Conservation (phyloP, 495 filamentous ascomycete species). For the Penicillium verhagenii region DNA sequence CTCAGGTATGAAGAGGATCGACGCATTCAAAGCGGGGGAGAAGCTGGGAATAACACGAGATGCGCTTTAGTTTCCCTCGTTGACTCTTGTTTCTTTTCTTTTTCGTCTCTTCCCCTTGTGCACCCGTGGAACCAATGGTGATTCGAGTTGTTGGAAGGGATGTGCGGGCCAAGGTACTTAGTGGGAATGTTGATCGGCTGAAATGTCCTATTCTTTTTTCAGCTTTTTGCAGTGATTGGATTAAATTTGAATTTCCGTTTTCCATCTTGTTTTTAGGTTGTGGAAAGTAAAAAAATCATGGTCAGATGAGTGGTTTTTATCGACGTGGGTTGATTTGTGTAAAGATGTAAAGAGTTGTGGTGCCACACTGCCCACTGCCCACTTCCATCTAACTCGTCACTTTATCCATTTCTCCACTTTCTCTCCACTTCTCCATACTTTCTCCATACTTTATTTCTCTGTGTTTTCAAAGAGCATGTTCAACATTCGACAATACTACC, state of each 20-base stretch:
- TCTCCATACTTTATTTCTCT: background rate
- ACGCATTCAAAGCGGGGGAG: slow-evolving; percentile 25
- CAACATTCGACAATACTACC: background rate
- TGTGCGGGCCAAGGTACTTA: slow-evolving; percentile 12
- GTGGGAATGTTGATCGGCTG: slow-evolving; percentile 29
- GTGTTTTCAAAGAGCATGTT: too few relatives aligned
- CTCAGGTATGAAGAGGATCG: too few relatives aligned
- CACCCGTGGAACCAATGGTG: slow-evolving; percentile 16
- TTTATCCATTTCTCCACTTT: too few relatives aligned
- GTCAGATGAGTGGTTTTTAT: background rate
- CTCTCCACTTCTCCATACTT: background rate
- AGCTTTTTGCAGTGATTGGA: too few relatives aligned
- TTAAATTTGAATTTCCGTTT: background rate
- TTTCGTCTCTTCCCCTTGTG: slow-evolving; percentile 6
- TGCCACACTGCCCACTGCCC: background rate
- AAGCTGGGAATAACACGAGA: background rate
- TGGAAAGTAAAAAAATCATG: background rate
- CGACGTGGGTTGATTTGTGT: too few relatives aligned
- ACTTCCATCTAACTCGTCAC: too few relatives aligned
- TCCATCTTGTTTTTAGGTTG: background rate
- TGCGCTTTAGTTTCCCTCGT: background rate
- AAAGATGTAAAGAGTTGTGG: too few relatives aligned
- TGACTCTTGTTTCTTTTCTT: background rate
- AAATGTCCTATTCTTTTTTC: slow-evolving; percentile 8
- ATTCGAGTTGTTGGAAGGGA: slow-evolving; percentile 15